Evolutionary conservation across 139 green algal species (phyloP), one percentile per base, ranked within the genome.

Genomic region (Tetratostichococcus sp.): DNA sequence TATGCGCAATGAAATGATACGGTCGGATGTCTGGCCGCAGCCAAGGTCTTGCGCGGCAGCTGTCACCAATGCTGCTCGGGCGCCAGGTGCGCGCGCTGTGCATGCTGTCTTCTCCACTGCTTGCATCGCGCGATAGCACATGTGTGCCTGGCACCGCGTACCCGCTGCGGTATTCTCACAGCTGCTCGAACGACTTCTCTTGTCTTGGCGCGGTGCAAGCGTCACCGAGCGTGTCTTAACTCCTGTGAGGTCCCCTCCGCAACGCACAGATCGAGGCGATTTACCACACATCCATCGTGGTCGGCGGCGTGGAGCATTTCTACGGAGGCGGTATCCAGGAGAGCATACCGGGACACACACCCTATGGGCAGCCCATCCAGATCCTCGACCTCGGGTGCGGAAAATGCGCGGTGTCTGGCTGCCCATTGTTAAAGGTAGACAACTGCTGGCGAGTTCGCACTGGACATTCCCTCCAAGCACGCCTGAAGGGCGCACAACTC

Each of bases 51-150:
- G 92, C 92, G 2, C 59, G 73, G 0, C 25, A 75, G 5, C 58
- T 96, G 1, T 89, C 81, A 0, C 75, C 75, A 17, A 75, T 85
- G 73, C 69, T 97, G 19, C 77, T 97, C 21, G 92, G 92, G 1
- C 84, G 77, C 3, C 74, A 86, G 81, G 86, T 91, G 34, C 16
- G 78, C 4, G 1, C 2, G 43, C 6, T 50, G 6, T 50, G 39
- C 39, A 50, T 11, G 39, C 39, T 50, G 39, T 11, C 39, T 21
- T 50, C 39, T 11, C 39, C 39, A 50, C 22, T 32, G 39, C 30
- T 22, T 21, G 8, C 31, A 58, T 30, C 23, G 8, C 8, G 4
- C 21, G 3, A n/a, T n/a, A n/a, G n/a, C n/a, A n/a, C n/a, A n/a
- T n/a, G n/a, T n/a, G n/a, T n/a, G n/a, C n/a, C n/a, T n/a, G n/a